These are phyloP conservation scores for Chenopodium quinoa DNA, from an alignment of 148 eudicot species.

Conservation along the genomic window DNA sequence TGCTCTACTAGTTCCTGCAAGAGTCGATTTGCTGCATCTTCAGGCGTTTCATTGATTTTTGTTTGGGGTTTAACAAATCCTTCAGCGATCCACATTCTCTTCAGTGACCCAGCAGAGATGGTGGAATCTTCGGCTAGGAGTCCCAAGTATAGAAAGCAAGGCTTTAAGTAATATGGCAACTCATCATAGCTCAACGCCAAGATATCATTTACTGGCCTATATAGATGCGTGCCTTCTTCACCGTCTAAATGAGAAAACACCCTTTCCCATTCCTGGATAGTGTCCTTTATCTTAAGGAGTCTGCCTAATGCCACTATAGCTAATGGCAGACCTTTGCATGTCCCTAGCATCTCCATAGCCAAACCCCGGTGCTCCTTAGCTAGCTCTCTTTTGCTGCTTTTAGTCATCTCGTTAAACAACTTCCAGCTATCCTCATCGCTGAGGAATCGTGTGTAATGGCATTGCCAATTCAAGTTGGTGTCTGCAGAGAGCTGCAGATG, in stretches of 20 bases:
- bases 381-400: background rate
- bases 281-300: constrained; percentile 13
- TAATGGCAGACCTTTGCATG: constrained; percentile 26
- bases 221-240: background rate
- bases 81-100: constrained; percentile 33
- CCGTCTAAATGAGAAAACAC: background rate
- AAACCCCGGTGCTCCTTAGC: background rate
- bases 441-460: background rate
- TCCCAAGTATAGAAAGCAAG: constrained; percentile 34
- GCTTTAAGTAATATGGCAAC: constrained; percentile 23
- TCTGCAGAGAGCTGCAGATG: background rate
- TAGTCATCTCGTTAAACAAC: background rate
- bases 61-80: constrained; percentile 5
- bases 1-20: constrained; percentile 30
- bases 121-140: constrained; percentile 23
- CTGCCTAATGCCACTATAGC: constrained; percentile 23
- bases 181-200: constrained; percentile 22
- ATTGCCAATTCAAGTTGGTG: background rate
- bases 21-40: constrained; percentile 23
- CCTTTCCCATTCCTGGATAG: constrained; percentile 20
- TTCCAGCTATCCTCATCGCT: constrained; percentile 15
- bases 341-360: constrained; percentile 22
- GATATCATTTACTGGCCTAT: constrained; percentile 26
- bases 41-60: constrained; percentile 6
- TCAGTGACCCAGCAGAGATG: constrained; percentile 20